phyloP scores from a whole-genome alignment of 768 basidiomycete genomes.

The Lactarius deliciosus region DNA sequence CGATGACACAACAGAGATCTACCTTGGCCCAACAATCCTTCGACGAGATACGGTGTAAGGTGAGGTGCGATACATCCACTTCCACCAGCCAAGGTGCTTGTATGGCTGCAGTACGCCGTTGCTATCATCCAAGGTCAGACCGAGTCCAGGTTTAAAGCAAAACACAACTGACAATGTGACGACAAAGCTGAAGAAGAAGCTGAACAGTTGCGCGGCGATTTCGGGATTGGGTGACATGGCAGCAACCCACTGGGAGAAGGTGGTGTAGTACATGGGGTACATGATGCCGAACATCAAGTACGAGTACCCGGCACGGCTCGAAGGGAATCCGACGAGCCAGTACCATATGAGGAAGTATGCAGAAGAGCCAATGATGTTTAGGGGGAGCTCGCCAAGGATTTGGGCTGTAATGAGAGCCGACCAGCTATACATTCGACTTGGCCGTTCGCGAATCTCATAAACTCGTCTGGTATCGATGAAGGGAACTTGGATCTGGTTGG shows the following conservation, averaged over 20 bases:
- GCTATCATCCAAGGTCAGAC: conserved; percentile 31
- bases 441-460: conserved; percentile 44
- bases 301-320: conserved; percentile 41
- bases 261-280: conserved; percentile 47
- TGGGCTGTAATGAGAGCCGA: conserved; percentile 39
- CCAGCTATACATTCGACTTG: conserved; percentile 46
- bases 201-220: conserved; percentile 43
- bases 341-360: conserved; percentile 51
- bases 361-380: conserved; percentile 43
- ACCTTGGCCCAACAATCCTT: conserved; percentile 48
- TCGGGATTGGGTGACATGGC: conserved; percentile 43
- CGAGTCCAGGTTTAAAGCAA: not conserved
- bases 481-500: conserved; percentile 44
- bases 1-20: conserved; percentile 25
- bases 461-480: conserved; percentile 42
- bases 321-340: conserved; percentile 45
- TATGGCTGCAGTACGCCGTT: conserved; percentile 51
- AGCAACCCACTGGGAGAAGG: conserved; percentile 44
- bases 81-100: conserved; percentile 45
- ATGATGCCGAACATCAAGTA: conserved; percentile 41
- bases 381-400: conserved; percentile 43
- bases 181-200: conserved; percentile 42
- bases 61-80: conserved; percentile 42
- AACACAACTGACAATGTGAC: conserved; percentile 41
- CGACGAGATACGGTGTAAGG: conserved; percentile 43